Evolutionary conservation across 352 stramenopile genomes (phyloP).

Genomic region (Globisporangium uncinulatum): DNA sequence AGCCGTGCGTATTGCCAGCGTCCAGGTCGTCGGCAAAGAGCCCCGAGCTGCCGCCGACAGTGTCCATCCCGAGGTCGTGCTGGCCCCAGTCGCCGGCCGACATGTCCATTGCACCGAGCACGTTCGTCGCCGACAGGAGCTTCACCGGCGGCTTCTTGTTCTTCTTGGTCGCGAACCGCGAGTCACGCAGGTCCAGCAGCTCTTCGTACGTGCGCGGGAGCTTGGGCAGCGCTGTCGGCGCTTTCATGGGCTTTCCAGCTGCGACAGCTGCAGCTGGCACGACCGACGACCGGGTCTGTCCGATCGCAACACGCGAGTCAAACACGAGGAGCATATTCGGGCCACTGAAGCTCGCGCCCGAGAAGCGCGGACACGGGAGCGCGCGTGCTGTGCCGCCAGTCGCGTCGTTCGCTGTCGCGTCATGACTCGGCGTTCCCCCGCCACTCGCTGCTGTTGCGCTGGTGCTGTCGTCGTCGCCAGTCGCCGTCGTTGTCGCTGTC

Average conservation of each 20-base stretch:
- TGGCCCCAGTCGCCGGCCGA: constrained; percentile 44
- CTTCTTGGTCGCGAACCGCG: constrained; percentile 74
- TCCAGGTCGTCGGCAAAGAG: constrained; percentile 10
- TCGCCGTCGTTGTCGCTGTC: constrained; percentile 1
- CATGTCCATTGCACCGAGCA: constrained; percentile 52
- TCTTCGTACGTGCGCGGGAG: constrained; percentile 74
- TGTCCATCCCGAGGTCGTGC: constrained; percentile 20
- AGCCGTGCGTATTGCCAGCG: constrained; percentile 1
- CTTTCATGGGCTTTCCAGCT: constrained; percentile 47
- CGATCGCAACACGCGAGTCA: constrained; percentile 76
- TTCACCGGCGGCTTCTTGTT: constrained; percentile 66
- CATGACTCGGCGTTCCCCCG: not conserved
- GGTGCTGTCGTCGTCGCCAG: constrained; percentile 8
- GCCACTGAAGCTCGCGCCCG: constrained; percentile 72
- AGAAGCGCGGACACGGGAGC: constrained; percentile 74
- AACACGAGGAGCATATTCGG: constrained; percentile 84
- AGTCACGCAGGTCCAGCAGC: constrained; percentile 64
- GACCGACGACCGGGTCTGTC: constrained; percentile 44
- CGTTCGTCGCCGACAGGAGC: constrained; percentile 33
- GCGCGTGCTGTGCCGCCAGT: constrained; percentile 17
- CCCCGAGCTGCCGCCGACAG: constrained; percentile 27
- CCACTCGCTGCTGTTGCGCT: not conserved
- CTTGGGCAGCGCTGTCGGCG: constrained; percentile 29
- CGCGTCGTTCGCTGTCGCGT: not conserved
- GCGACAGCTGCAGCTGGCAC: constrained; percentile 38